phyloP scores from a whole-genome alignment of 2,329 filamentous ascomycete species.

The Iodosphaeria phyllophila region DNA sequence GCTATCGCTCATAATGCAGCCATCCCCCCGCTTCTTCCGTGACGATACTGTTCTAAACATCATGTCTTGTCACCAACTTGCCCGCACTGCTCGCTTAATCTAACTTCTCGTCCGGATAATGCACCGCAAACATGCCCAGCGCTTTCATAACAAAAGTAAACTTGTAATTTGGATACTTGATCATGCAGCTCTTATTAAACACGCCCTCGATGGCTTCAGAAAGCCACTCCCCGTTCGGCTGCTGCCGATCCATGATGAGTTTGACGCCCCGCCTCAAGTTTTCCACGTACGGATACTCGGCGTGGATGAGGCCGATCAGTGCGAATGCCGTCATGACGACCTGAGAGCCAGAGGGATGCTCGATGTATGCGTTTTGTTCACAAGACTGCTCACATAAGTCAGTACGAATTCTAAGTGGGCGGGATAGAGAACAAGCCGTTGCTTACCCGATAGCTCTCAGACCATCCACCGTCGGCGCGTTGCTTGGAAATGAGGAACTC shows the following conservation, averaged over 20 bases:
- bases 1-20: too few relatives aligned
- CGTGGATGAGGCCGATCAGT: conserved; percentile 63
- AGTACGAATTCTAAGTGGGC: background rate
- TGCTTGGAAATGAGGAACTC: conserved; percentile 76
- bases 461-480: conserved; percentile 84
- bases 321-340: conserved; percentile 95
- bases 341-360: conserved; percentile 59
- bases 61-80: background rate
- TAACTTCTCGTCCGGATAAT: conserved; percentile 47
- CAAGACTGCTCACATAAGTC: conserved; percentile 35
- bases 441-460: conserved; percentile 66
- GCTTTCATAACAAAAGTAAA: conserved; percentile 91
- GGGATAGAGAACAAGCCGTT: background rate
- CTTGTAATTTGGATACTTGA: conserved; percentile 98
- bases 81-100: conserved; percentile 6
- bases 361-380: conserved; percentile 55
- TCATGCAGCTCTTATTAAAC: conserved; percentile 99
- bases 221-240: conserved; percentile 79
- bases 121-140: conserved; percentile 67
- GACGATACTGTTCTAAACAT: too few relatives aligned
- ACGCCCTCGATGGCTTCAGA: conserved; percentile 95
- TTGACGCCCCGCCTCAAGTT: conserved; percentile 56
- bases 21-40: background rate
- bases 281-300: conserved; percentile 56
- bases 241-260: conserved; percentile 72